Percentiles rank a stretch among this genome's conserved stretches.
Evolutionary conservation across 257 asterid species (phyloP).

Genomic region (Nicotiana sylvestris): DNA sequence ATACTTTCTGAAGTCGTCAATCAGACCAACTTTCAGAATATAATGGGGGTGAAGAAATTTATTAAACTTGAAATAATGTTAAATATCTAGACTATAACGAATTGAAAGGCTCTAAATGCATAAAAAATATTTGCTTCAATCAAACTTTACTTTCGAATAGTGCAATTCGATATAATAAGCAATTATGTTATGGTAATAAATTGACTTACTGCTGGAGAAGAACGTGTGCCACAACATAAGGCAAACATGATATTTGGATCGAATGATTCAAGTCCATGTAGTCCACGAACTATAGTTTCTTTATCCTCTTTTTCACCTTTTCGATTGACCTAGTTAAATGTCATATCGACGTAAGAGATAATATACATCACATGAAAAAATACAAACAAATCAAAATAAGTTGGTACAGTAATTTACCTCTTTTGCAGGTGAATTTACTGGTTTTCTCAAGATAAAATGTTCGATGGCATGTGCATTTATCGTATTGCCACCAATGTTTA

Average conservation of each 20-base stretch:
- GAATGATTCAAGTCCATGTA: slow-evolving; percentile 56
- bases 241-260: slow-evolving; percentile 85
- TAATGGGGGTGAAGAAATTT: too few species aligned
- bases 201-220: slow-evolving; percentile 81
- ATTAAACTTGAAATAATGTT: too few species aligned
- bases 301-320: slow-evolving; percentile 32
- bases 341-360: background rate
- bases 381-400: too few species aligned
- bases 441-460: slow-evolving; percentile 59
- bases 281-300: slow-evolving; percentile 37
- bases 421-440: slow-evolving; percentile 38
- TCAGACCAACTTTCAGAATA: background rate
- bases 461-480: slow-evolving; percentile 64
- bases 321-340: slow-evolving; percentile 19
- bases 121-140: background rate
- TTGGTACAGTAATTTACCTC: slow-evolving; percentile 30
- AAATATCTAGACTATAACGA: background rate
- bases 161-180: background rate
- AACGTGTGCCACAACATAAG: slow-evolving; percentile 78
- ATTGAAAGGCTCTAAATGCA: too few species aligned
- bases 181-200: background rate
- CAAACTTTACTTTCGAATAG: background rate
- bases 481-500: slow-evolving; percentile 59
- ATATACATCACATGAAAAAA: background rate
- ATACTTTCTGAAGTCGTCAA: too few species aligned